phyloP scores from a whole-genome alignment of 176 grass and related monocot species.

The Aegilops speltoides region DNA sequence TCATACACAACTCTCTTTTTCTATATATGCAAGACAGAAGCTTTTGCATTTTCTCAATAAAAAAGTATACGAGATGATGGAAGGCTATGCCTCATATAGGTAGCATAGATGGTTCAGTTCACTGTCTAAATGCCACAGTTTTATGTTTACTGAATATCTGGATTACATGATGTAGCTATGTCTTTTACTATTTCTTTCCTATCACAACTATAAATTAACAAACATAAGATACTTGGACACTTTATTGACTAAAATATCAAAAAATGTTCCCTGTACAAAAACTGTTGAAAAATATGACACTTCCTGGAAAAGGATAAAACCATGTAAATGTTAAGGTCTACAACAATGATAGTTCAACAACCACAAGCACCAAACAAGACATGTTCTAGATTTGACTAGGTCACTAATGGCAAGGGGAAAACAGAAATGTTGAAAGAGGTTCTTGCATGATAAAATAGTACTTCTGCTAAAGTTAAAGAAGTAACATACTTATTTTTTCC shows the following conservation, averaged over 20 bases:
- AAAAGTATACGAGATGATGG: not conserved
- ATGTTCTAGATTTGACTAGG: slow-evolving; percentile 1
- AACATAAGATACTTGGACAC: not conserved
- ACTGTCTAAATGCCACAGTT: not conserved
- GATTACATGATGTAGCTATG: not conserved
- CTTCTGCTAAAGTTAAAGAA: slow-evolving; percentile 12
- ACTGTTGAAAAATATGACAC: not conserved
- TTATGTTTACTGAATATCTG: slow-evolving; percentile 1
- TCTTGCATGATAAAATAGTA: slow-evolving; percentile 12
- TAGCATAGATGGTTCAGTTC: not conserved
- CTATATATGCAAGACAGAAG: not conserved
- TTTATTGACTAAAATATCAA: not conserved
- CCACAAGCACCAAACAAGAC: not conserved
- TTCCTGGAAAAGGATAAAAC: not conserved
- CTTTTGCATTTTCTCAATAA: not conserved
- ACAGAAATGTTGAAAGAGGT: slow-evolving; percentile 11
- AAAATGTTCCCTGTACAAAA: not conserved
- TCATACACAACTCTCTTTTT: not conserved
- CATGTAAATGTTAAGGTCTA: not conserved
- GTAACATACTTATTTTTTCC: slow-evolving; percentile 74
- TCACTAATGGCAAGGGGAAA: not conserved
- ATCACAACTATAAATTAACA: not conserved
- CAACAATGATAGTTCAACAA: slow-evolving; percentile 1
- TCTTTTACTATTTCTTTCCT: not conserved
- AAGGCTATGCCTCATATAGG: not conserved